A percentile compares a stretch with the other conserved stretches of the same genome.
These are phyloP conservation scores for Penicillium waksmanii DNA, from an alignment of 495 filamentous ascomycete species.

Conservation along the genomic window DNA sequence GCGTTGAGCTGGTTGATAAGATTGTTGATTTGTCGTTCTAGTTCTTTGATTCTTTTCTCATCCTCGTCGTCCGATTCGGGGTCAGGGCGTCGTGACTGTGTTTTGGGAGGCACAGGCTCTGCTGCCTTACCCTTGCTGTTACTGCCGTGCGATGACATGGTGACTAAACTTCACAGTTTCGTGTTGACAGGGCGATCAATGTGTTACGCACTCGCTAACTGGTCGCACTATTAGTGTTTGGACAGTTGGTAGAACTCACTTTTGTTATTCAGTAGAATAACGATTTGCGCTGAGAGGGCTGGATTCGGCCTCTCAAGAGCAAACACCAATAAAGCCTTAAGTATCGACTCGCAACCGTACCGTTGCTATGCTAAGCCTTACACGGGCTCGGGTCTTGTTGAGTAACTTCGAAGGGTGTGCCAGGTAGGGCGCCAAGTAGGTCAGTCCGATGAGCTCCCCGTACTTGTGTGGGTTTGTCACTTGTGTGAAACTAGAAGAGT, in stretches of 20 bases:
- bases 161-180: neutral
- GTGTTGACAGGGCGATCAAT: neutral
- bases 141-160: neutral
- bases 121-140: neutral
- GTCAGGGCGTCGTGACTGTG: neutral
- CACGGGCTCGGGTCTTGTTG: too few species aligned
- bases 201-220: too few species aligned
- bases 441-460: conserved; percentile 4
- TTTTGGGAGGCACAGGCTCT: neutral
- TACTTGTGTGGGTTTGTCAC: conserved; percentile 2
- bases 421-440: conserved; percentile 4
- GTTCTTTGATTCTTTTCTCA: neutral
- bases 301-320: too few species aligned
- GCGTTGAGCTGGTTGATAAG: neutral
- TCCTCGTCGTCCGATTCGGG: neutral
- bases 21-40: neutral
- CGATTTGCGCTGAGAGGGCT: too few species aligned
- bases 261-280: too few species aligned
- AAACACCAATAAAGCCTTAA: too few species aligned
- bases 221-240: too few species aligned
- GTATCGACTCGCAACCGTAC: too few species aligned
- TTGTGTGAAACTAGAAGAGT: neutral
- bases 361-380: too few species aligned
- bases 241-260: too few species aligned
- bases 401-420: neutral